Base-by-base conservation (phyloP, 2,329 filamentous ascomycete genomes). In the Lanzia echinophila region DNA sequence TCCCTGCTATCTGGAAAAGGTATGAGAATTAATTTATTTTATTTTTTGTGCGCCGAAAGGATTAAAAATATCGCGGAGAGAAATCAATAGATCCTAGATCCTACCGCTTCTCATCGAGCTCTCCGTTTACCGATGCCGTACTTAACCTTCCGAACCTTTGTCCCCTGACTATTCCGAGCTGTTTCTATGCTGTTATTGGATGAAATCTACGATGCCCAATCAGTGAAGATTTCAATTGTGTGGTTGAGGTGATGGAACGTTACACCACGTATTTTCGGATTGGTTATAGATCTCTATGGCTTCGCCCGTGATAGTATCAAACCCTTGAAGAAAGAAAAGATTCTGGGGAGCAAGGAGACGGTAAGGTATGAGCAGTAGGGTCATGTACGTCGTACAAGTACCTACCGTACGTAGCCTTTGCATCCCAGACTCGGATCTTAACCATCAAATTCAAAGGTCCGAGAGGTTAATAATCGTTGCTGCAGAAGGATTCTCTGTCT, bases 1-100 rank as follows among this genome's bases (percentile, higher is more conserved):
- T 28, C 8, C 24, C 24, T 28, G 8, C 24, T 28, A 28, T 4
- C 3, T 22, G 13, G 32, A 36, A 20, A 44, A n/a, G 22, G 31
- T 28, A 31, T 33, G n/a, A 45, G 31, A 47, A 44, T 47, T 8
- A 47, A 32, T 22, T 17, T 15, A 24, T n/a, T n/a, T 19, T 20
- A 41, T 42, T 42, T 53, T 48, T 48, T 34, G 36, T 34, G 44
- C 50, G 34, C 44, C 50, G 39, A 53, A 53, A 28, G 44, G 38
- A 34, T n/a, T 15, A 19, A 19, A 48, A 41, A 19, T 24, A n/a
- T 24, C 22, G 7, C 20, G 44, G 36, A 33, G 24, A 38, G 39
- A 41, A 33, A 48, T 41, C 17, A 33, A 24, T 42, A 24, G 28
- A 4, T 28, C 8, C 8, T 13, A 15, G 33, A 53, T 53, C 50